These are phyloP conservation scores for Solanum phureja DNA, from an alignment of 257 asterid genomes.

Conservation along the genomic window DNA sequence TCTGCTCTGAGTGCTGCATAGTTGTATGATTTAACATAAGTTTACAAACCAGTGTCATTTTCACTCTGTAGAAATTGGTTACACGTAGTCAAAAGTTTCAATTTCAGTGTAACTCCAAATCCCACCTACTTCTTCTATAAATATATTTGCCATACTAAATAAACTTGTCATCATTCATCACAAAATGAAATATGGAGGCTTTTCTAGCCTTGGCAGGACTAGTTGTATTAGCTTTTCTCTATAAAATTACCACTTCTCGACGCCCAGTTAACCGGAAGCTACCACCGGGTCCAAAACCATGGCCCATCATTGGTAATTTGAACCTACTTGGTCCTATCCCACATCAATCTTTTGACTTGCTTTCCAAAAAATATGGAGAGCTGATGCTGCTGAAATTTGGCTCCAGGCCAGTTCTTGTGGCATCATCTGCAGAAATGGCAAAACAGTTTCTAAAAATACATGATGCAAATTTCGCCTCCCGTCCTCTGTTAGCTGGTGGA, in stretches of 20 bases:
- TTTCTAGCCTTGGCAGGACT: neutral
- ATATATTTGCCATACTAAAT: neutral
- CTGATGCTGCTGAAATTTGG: constrained; percentile 33
- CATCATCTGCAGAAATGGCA: constrained; percentile 42
- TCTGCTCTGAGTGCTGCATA: neutral
- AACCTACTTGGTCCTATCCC: constrained; percentile 28
- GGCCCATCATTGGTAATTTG: constrained; percentile 34
- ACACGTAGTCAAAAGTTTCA: neutral
- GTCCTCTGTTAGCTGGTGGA: constrained; percentile 30
- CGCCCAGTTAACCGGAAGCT: neutral
- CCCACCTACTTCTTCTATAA: neutral
- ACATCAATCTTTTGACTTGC: constrained; percentile 15
- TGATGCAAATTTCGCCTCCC: constrained; percentile 21
- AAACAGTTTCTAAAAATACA: constrained; percentile 22
- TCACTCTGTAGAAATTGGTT: neutral
- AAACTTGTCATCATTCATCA: neutral
- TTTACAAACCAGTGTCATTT: neutral
- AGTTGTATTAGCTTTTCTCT: too few species aligned
- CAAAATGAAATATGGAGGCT: neutral
- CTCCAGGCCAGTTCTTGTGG: constrained; percentile 15
- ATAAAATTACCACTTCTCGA: neutral
- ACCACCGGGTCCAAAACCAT: constrained; percentile 34
- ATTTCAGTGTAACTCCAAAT: neutral
- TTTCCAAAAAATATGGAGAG: constrained; percentile 31
- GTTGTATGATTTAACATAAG: neutral